Evolutionary conservation across 225 moss, liverwort and hornwort genomes (phyloP), one percentile per base, ranked within the genome.

Genomic region (Antitrichia curtipendula): DNA sequence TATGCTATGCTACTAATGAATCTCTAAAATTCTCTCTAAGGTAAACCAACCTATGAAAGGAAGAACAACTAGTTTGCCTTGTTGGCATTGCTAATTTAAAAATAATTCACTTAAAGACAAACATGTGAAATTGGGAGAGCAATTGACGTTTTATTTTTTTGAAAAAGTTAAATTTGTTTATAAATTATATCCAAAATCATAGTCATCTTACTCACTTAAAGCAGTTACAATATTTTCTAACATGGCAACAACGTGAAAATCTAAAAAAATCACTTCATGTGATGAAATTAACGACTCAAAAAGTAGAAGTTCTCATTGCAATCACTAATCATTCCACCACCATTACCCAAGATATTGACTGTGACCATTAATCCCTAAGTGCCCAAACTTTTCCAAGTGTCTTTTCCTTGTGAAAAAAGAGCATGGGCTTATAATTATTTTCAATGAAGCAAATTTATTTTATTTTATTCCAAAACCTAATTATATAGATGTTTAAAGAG

Each of bases 161-260:
- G 7, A 40, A 2, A 24, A 70, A 41, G 3, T 14, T 4, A 13
- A 15, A 24, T 24, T 41, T 24, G 1, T 41, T n/a, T 25, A 70
- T 69, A 8, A 14, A 40, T 41, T 71, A 9, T 34, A 62, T 62
- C 31, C 4, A 31, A n/a, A n/a, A n/a, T 16, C 16, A 31, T 62
- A 3, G 31, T 8, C 62, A 62, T 62, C 8, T 63, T 18, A 63
- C 9, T 63, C 5, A 31, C 8, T 8, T 64, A 64, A 9, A 9
- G 16, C 2, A 63, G 1, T 63, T 3, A 63, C 34, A 63, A 63
- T 34, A 32, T 64, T 64, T 64, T 1, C 3, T 2, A 17, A 64
- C 0, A 15, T 14, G 13, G 41, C 1, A 0, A 24, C 5, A 24
- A 13, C 0, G 13, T 23, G 0, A 19, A 64, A 32, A 6, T 1